These are phyloP conservation scores for Monosporascus cannonballus DNA, from an alignment of 2,329 filamentous ascomycete genomes.

Conservation along the genomic window DNA sequence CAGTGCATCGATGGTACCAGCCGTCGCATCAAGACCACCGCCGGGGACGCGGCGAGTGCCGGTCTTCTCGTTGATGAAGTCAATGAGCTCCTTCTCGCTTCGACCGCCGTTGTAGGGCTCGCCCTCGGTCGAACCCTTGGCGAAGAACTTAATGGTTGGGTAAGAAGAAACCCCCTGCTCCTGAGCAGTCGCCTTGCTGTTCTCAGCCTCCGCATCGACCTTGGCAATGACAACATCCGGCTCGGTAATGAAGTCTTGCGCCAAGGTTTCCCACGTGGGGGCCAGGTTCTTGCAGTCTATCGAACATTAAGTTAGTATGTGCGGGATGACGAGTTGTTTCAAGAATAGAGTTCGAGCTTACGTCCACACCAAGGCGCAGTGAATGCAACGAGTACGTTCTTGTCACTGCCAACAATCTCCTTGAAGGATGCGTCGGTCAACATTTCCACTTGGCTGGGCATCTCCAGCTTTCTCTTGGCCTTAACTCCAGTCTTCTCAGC, in stretches of 20 bases:
- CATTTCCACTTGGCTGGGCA: constrained; percentile 70
- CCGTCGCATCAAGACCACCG: constrained; percentile 69
- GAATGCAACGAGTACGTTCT: constrained; percentile 91
- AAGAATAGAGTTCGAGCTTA: constrained; percentile 46
- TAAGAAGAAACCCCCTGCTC: constrained; percentile 78
- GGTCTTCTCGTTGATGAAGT: constrained; percentile 81
- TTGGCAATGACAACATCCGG: constrained; percentile 81
- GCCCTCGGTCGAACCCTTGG: constrained; percentile 69
- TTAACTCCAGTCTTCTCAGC: constrained; percentile 82
- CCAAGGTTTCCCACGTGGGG: constrained; percentile 83
- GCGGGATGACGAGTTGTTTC: background rate
- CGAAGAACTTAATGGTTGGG: constrained; percentile 98
- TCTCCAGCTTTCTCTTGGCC: constrained; percentile 67
- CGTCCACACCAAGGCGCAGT: constrained; percentile 98
- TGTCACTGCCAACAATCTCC: constrained; percentile 71
- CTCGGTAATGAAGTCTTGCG: constrained; percentile 74
- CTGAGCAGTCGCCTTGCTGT: constrained; percentile 68
- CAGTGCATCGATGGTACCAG: constrained; percentile 75
- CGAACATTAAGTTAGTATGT: constrained; percentile 11
- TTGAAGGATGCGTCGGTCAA: constrained; percentile 77
- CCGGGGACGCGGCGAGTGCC: constrained; percentile 80
- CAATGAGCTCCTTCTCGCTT: constrained; percentile 66
- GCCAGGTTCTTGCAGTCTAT: constrained; percentile 95
- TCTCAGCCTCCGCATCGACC: constrained; percentile 86
- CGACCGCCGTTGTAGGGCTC: constrained; percentile 71